A percentile compares a stretch with the other conserved stretches of the same genome.
phyloP scores from a whole-genome alignment of 352 stramenopile genomes.

The Aphanomyces cochlioides region DNA sequence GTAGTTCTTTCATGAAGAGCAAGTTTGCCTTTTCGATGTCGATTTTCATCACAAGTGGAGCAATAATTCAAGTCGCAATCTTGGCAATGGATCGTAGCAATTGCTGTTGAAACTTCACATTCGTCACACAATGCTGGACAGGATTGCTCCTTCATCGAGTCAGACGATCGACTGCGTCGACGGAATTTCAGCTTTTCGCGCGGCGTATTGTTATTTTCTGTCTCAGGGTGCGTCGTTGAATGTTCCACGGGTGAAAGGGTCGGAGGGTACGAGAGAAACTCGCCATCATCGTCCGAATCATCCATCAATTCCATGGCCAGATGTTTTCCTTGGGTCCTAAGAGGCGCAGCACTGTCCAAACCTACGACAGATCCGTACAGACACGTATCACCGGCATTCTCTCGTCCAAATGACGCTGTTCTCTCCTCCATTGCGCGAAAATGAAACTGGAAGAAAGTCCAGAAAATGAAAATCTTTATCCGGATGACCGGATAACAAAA shows the following conservation, averaged over 20 bases:
- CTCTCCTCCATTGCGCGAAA: neutral
- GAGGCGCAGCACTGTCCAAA: slow-evolving; percentile 21
- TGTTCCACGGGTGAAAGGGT: slow-evolving; percentile 30
- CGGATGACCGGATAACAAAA: neutral
- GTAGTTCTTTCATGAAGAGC: slow-evolving; percentile 51
- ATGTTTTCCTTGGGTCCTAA: slow-evolving; percentile 20
- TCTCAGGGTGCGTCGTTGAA: neutral
- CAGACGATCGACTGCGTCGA: slow-evolving; percentile 18
- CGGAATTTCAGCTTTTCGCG: slow-evolving; percentile 25
- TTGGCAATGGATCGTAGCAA: slow-evolving; percentile 49
- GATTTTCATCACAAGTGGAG: slow-evolving; percentile 50
- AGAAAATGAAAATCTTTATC: slow-evolving; percentile 18
- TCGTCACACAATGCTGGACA: slow-evolving; percentile 51
- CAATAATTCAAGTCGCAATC: slow-evolving; percentile 79
- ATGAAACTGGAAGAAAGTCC: neutral
- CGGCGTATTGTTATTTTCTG: slow-evolving; percentile 23
- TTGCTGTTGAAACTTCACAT: slow-evolving; percentile 45
- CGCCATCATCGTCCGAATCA: slow-evolving; percentile 29
- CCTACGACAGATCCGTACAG: slow-evolving; percentile 47
- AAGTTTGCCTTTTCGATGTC: slow-evolving; percentile 83
- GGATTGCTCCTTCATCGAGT: slow-evolving; percentile 6
- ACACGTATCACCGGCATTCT: slow-evolving; percentile 35
- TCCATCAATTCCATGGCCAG: slow-evolving; percentile 31
- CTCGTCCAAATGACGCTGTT: slow-evolving; percentile 1
- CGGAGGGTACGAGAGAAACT: slow-evolving; percentile 23